Base-by-base conservation (phyloP, 2,329 filamentous ascomycete genomes). In the Lizonia empirigonia region DNA sequence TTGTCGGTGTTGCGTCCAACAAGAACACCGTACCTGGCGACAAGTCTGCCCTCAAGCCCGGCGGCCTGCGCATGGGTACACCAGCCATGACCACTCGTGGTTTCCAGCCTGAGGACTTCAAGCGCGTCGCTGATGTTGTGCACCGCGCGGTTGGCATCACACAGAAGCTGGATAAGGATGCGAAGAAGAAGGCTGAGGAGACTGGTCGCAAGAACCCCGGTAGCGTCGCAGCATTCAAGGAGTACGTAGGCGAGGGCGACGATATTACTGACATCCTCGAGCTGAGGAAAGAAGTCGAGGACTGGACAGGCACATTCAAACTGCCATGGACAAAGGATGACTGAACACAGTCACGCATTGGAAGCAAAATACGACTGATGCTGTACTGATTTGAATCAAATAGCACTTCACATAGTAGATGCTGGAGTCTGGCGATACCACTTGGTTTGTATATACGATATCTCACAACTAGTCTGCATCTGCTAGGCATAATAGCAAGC, bases 1-100 rank as follows among this genome's bases (percentile, higher is more conserved):
- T 95, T 76, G 94, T 97, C 78, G 96, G 96, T 82, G 96, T 99
- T 76, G 92, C 94, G 57, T 96, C 91, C 85, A 99, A 99, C 87
- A 99, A 99, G 87, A 99, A 99, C 85, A 88, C 90, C 55, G 94
- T 96, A 53, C 94, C 94, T 32, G 94, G 94, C 59, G 94, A 99
- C 83, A 97, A 96, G 83, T 96, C 90, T 52, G 94, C 94, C 39
- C 85, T 99, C 63, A 96, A 91, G 59, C 94, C 94, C 46, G 91
- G 87, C 71, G 94, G 94, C 81, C 87, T 99, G 76, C 91, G 94
- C 65, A 96, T 99, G 68, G 94, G 94, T 71, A 94, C 92, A 36
- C 94, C 94, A 38, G 94, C 94, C 75, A 99, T 99, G 94, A 96
- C 92, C 51, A 91, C 86, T 68, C 89, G 94, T 78, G 94, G 94